Base-by-base conservation (phyloP, 257 asterid genomes). In the Solanum gracilifrons region DNA sequence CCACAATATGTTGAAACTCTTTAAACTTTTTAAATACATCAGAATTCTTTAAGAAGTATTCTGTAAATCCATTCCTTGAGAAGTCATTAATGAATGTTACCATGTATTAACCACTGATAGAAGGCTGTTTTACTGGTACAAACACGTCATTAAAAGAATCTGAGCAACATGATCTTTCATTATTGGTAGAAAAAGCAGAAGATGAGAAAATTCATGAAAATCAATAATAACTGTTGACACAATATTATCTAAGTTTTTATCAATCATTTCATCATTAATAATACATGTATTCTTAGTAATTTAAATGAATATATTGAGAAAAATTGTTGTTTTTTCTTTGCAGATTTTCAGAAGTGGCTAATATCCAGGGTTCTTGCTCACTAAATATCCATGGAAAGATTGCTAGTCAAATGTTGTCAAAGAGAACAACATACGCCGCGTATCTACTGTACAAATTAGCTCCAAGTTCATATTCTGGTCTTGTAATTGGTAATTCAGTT, bases 331-430 rank as follows among this genome's bases (percentile, higher is more conserved):
- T 58, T 21, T 8, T 66, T 7, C 55, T 51, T 21, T 88, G 11
- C 90, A 95, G 95, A 93, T 94, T 95, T 79, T 37, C 90, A 4
- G 94, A 94, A 86, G 98, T 94, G 88, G 98, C 95, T 5, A 89
- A 89, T 62, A 9, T 89, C 93, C 92, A 60, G 87, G 71, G 86
- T 74, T 87, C 90, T 36, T 91, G 93, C n/a, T 93, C 92, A 97
- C 93, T 95, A 20, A 92, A 91, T 18, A 89, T 95, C 37, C 91
- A 86, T 74, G 97, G 94, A 46, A 91, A 88, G 41, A 89, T 93
- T 82, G 87, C 83, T 29, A 60, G 89, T n/a, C 62, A 15, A 76
- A 71, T 93, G 77, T 64, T 69, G 37, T 69, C 76, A 25, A 69
- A 69, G 23, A 3, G 5, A 31, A 69, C 76, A 13, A 15, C 23